Conservation (phyloP, 164 flowering plant species). For the Aristolochia californica region DNA sequence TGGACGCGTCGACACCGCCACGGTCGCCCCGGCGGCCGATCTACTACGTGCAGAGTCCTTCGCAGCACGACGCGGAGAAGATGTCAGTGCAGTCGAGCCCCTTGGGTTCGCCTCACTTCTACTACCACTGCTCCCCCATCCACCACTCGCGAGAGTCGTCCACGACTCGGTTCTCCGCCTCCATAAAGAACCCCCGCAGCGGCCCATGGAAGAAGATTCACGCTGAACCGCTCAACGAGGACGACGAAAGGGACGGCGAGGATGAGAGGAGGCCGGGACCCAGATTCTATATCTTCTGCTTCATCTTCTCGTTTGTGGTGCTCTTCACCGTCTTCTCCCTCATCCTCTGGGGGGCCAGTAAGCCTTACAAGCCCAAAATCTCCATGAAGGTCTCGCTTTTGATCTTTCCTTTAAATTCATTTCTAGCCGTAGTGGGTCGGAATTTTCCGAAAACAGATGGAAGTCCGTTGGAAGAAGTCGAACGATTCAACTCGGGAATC, state of each 20-base stretch:
- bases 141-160: conserved; percentile 96
- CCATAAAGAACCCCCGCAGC: conserved; percentile 31
- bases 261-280: conserved; percentile 9
- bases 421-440: too few species aligned
- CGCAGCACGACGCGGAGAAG: conserved; percentile 78
- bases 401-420: neutral
- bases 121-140: conserved; percentile 58
- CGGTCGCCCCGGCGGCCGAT: conserved; percentile 61
- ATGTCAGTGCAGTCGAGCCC: conserved; percentile 82
- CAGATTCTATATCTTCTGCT: conserved; percentile 34
- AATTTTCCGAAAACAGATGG: too few species aligned
- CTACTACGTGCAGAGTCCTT: conserved; percentile 94
- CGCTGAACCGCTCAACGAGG: conserved; percentile 17
- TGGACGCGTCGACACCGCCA: conserved; percentile 57
- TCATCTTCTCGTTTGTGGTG: conserved; percentile 37
- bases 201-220: conserved; percentile 34
- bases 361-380: conserved; percentile 44
- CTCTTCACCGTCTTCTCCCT: conserved; percentile 55
- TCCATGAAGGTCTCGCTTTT: conserved; percentile 40
- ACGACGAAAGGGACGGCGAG: conserved; percentile 26
- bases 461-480: too few species aligned
- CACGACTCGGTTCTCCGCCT: conserved; percentile 70
- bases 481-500: conserved; percentile 1
- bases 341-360: conserved; percentile 82
- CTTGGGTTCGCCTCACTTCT: conserved; percentile 54